Percentiles rank a stretch among this genome's conserved stretches.
phyloP scores from a whole-genome alignment of 2,329 filamentous ascomycete genomes.

The Alternaria brassicicola region DNA sequence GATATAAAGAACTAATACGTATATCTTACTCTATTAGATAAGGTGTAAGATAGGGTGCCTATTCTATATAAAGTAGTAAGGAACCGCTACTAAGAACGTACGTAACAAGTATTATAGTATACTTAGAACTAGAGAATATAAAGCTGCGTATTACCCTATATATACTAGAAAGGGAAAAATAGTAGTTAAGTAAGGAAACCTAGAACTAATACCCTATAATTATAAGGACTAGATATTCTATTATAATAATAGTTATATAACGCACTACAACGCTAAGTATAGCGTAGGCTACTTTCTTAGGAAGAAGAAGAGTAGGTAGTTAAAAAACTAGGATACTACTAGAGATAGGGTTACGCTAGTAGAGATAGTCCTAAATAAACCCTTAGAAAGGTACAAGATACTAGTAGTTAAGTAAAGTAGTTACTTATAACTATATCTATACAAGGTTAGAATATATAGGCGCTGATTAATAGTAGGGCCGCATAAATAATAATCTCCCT shows the following conservation, averaged over 20 bases:
- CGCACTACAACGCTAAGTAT: neutral
- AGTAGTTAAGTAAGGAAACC: no score
- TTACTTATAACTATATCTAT: neutral
- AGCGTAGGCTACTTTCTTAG: neutral
- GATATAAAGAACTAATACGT: no score
- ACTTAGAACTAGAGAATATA: neutral
- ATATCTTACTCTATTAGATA: no score
- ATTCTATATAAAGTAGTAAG: neutral
- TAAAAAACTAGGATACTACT: constrained; percentile 2
- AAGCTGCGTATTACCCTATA: no score
- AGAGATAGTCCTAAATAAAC: neutral
- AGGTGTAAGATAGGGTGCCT: no score
- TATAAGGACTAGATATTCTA: neutral
- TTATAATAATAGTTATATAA: neutral
- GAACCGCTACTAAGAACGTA: neutral
- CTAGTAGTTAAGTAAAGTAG: neutral
- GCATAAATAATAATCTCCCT: neutral
- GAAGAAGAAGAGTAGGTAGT: neutral
- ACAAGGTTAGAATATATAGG: neutral
- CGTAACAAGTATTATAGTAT: neutral
- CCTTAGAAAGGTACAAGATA: neutral
- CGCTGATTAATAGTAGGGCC: neutral
- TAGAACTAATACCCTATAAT: no score
- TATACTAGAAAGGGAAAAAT: no score
- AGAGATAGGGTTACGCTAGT: neutral